A percentile compares a stretch with the other conserved stretches of the same genome.
These are phyloP conservation scores for Tritrichomonas musculus DNA, from an alignment of 208 protist genomes.

Conservation along the genomic window DNA sequence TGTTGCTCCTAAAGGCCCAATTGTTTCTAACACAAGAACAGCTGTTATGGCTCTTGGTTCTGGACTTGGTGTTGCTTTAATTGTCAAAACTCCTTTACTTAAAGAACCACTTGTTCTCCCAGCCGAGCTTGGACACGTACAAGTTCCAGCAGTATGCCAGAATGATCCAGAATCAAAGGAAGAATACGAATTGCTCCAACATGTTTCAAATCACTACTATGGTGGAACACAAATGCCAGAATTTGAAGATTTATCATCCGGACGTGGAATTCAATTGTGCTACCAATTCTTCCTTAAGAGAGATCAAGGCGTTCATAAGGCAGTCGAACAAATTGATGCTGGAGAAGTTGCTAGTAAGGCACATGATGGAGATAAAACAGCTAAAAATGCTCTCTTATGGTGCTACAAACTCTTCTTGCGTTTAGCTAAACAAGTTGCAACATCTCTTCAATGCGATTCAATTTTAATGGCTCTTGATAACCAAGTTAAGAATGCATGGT, in stretches of 20 bases:
- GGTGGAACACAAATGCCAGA: not conserved
- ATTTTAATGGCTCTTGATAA: not conserved
- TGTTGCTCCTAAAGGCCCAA: not conserved
- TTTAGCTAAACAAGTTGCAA: not conserved
- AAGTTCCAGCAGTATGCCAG: not conserved
- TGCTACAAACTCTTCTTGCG: not conserved
- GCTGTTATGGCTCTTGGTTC: not conserved
- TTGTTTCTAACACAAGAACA: not conserved
- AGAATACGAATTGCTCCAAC: not conserved
- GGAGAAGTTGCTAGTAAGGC: not conserved
- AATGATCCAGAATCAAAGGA: not conserved
- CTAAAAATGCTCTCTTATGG: not conserved
- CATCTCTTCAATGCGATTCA: constrained; percentile 8
- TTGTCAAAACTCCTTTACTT: not conserved
- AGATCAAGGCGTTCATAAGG: not conserved
- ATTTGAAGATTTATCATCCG: not conserved
- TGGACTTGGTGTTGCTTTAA: not conserved
- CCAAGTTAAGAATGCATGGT: not conserved
- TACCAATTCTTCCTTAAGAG: not conserved
- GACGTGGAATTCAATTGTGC: not conserved
- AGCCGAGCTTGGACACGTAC: not conserved
- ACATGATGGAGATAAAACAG: not conserved
- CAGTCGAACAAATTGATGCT: not conserved
- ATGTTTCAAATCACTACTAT: not conserved
- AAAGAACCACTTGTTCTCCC: not conserved